phyloP scores from a whole-genome alignment of 768 basidiomycete genomes.

The Serendipita sp. region DNA sequence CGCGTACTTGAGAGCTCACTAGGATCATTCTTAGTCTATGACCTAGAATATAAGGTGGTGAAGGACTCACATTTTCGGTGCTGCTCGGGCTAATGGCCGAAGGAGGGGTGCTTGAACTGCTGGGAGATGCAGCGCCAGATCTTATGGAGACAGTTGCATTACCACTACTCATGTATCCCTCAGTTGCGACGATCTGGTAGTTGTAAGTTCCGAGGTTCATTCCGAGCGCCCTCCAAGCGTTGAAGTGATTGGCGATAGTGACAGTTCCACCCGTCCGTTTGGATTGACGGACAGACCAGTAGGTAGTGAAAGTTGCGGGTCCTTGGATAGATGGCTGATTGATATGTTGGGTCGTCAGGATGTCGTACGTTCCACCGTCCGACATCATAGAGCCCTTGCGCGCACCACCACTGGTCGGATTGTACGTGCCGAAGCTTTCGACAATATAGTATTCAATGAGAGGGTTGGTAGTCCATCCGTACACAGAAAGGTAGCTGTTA shows the following conservation, averaged over 20 bases:
- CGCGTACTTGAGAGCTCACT: neutral
- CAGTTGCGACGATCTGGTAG: too few species aligned
- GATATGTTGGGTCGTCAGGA: slow-evolving; percentile 24
- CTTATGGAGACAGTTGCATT: neutral
- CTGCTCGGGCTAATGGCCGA: too few species aligned
- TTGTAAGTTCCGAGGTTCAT: too few species aligned
- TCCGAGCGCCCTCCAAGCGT: too few species aligned
- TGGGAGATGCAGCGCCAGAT: too few species aligned
- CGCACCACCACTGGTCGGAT: slow-evolving; percentile 22
- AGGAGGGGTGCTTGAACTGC: too few species aligned
- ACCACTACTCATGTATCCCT: too few species aligned
- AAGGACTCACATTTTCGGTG: too few species aligned
- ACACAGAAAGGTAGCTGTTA: slow-evolving; percentile 30
- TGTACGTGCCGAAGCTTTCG: slow-evolving; percentile 27
- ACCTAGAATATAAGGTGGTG: too few species aligned
- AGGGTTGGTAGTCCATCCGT: slow-evolving; percentile 31
- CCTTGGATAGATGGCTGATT: slow-evolving; percentile 30
- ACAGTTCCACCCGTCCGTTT: too few species aligned
- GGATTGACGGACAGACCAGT: slow-evolving; percentile 26
- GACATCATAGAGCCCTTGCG: slow-evolving; percentile 25
- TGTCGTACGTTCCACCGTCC: slow-evolving; percentile 29
- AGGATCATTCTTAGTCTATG: neutral
- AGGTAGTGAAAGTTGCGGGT: slow-evolving; percentile 30
- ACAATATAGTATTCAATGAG: slow-evolving; percentile 35
- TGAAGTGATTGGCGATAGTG: too few species aligned